Percentiles rank a stretch among this genome's conserved stretches.
These are phyloP conservation scores for Sphaerosporella brunnea DNA, from an alignment of 495 filamentous ascomycete species.

Conservation along the genomic window DNA sequence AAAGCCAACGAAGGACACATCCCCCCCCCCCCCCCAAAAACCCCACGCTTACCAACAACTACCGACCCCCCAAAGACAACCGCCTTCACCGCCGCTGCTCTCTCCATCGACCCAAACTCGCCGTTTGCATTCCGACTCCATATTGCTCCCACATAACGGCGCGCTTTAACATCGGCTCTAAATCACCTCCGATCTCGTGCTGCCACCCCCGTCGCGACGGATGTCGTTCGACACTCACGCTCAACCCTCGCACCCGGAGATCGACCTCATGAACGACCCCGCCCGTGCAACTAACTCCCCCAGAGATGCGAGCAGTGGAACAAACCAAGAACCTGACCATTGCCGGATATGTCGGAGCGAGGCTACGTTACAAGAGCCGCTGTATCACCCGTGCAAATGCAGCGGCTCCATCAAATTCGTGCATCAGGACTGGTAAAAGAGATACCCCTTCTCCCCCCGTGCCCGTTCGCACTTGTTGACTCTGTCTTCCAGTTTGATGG, in stretches of 20 bases:
- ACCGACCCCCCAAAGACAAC: too few relatives aligned
- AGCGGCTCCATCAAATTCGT: slow-evolving; percentile 97
- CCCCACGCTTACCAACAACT: too few relatives aligned
- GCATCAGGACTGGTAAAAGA: slow-evolving; percentile 71
- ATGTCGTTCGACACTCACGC: slow-evolving; percentile 11
- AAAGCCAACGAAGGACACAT: too few relatives aligned
- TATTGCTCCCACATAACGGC: too few relatives aligned
- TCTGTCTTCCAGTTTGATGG: slow-evolving; percentile 43
- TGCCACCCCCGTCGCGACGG: slow-evolving; percentile 11
- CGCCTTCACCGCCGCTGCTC: too few relatives aligned
- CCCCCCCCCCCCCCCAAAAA: too few relatives aligned
- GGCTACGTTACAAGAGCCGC: slow-evolving; percentile 60
- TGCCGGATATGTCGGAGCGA: slow-evolving; percentile 94
- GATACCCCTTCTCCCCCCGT: slow-evolving; percentile 1
- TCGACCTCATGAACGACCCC: slow-evolving; percentile 52
- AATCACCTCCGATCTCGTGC: too few relatives aligned
- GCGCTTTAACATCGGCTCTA: too few relatives aligned
- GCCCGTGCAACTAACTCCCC: slow-evolving; percentile 30
- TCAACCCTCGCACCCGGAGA: slow-evolving; percentile 11
- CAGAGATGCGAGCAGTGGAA: slow-evolving; percentile 16
- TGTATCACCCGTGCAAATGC: slow-evolving; percentile 97
- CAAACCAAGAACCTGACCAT: slow-evolving; percentile 44
- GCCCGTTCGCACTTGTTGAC: not conserved
- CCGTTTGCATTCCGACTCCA: too few relatives aligned
- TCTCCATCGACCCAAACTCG: too few relatives aligned